Percentiles rank a stretch among this genome's conserved stretches.
Conservation (phyloP, 2,329 filamentous ascomycete genomes). For the Aspergillus sp. region DNA sequence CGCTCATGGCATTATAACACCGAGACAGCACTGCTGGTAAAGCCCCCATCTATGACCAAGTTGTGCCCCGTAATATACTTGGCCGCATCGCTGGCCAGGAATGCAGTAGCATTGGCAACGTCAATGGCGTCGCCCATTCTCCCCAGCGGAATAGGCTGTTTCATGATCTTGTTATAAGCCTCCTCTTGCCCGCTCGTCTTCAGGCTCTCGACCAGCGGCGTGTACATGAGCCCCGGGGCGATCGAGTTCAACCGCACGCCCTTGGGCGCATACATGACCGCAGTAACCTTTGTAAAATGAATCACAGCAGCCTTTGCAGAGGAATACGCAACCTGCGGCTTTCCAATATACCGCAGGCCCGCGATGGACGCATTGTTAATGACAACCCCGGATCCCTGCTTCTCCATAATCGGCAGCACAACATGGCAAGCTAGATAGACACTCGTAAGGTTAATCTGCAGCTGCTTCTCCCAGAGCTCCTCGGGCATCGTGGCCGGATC, state of each 20-base stretch:
- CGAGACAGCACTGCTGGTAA: conserved; percentile 19
- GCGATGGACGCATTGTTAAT: conserved; percentile 53
- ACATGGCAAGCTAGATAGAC: conserved; percentile 54
- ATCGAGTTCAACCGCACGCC: conserved; percentile 53
- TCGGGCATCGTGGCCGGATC: conserved; percentile 51
- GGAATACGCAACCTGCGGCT: conserved; percentile 53
- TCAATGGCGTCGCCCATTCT: conserved; percentile 35
- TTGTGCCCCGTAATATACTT: conserved; percentile 38
- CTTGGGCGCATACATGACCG: conserved; percentile 42
- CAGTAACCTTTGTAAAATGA: conserved; percentile 52
- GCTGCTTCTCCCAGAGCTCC: conserved; percentile 53
- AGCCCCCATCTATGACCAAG: conserved; percentile 38
- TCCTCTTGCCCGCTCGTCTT: conserved; percentile 49
- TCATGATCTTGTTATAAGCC: conserved; percentile 27
- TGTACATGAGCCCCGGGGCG: conserved; percentile 58
- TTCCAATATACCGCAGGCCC: not conserved
- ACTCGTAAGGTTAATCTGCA: conserved; percentile 57
- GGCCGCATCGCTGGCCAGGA: conserved; percentile 29
- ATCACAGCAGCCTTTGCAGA: conserved; percentile 53
- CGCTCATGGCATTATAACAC: not conserved
- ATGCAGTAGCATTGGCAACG: conserved; percentile 35
- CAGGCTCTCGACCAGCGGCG: conserved; percentile 50
- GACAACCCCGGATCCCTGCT: conserved; percentile 35
- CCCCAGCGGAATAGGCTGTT: conserved; percentile 30
- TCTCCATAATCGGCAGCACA: conserved; percentile 26